A percentile compares a stretch with the other conserved stretches of the same genome.
These are phyloP conservation scores for Cladosporium phlei DNA, from an alignment of 2,329 filamentous ascomycete species.

Conservation along the genomic window DNA sequence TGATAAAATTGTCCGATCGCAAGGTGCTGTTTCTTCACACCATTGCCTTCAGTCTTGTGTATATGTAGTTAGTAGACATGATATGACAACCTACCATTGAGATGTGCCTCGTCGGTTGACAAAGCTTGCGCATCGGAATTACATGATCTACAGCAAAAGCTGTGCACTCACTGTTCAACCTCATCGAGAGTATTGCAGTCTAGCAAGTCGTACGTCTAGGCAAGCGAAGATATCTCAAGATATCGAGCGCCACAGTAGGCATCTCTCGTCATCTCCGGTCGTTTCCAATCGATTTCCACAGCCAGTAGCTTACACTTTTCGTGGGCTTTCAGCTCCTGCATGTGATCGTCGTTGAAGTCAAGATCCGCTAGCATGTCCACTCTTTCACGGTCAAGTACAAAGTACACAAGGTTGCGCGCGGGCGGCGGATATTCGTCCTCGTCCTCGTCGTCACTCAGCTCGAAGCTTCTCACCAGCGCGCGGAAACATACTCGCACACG, in stretches of 20 bases:
- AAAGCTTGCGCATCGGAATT: too few species aligned
- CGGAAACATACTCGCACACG: neutral
- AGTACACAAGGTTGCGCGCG: neutral
- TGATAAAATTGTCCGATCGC: too few species aligned
- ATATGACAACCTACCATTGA: too few species aligned
- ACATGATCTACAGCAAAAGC: too few species aligned
- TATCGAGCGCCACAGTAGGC: neutral
- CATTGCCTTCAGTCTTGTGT: too few species aligned
- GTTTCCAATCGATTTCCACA: neutral
- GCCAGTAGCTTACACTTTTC: neutral
- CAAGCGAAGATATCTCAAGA: neutral
- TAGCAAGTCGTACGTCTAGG: neutral
- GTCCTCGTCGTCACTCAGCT: neutral
- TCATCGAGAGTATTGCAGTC: neutral
- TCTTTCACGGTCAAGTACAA: neutral
- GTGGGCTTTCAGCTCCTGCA: neutral
- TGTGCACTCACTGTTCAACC: neutral
- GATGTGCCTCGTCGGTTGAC: too few species aligned
- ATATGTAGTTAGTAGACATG: too few species aligned
- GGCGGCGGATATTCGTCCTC: neutral
- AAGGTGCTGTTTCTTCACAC: too few species aligned
- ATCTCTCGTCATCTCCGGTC: neutral
- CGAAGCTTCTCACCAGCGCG: neutral
- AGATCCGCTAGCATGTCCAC: neutral
- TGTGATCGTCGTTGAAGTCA: neutral